These are phyloP conservation scores for Triticum timopheevii DNA, from an alignment of 176 grass and related monocot genomes.

Conservation along the genomic window DNA sequence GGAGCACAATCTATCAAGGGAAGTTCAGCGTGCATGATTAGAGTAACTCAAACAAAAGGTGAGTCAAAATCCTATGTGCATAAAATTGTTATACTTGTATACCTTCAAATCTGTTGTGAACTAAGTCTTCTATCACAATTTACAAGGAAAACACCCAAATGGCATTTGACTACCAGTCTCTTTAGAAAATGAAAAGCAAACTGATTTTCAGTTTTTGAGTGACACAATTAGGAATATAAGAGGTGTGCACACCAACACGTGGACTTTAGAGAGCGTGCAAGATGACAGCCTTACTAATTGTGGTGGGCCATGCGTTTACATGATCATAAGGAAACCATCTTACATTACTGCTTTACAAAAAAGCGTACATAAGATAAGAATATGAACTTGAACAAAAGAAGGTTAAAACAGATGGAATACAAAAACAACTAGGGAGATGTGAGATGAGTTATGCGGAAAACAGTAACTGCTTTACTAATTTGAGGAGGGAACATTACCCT, in stretches of 20 bases:
- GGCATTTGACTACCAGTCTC: neutral
- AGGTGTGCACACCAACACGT: neutral
- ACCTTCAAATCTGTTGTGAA: neutral
- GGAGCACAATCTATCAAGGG: neutral
- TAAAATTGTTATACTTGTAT: neutral
- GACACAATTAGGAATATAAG: neutral
- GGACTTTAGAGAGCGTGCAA: neutral
- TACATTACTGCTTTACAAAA: neutral
- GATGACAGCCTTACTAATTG: neutral
- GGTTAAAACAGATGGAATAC: neutral
- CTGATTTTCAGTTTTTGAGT: neutral
- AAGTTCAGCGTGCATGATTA: conserved; percentile 2
- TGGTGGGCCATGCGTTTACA: neutral
- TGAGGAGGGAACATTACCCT: conserved; percentile 3
- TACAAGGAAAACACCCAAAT: neutral
- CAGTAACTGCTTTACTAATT: neutral
- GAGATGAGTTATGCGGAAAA: neutral
- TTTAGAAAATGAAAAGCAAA: conserved; percentile 5
- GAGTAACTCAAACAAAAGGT: conserved; percentile 20
- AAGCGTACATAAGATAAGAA: neutral
- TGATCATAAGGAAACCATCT: no score
- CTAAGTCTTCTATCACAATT: neutral
- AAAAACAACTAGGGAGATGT: neutral
- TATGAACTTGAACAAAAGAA: neutral
- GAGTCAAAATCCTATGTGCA: conserved; percentile 1